phyloP scores from a whole-genome alignment of 2,329 filamentous ascomycete genomes.

The Raffaelea albimanens region DNA sequence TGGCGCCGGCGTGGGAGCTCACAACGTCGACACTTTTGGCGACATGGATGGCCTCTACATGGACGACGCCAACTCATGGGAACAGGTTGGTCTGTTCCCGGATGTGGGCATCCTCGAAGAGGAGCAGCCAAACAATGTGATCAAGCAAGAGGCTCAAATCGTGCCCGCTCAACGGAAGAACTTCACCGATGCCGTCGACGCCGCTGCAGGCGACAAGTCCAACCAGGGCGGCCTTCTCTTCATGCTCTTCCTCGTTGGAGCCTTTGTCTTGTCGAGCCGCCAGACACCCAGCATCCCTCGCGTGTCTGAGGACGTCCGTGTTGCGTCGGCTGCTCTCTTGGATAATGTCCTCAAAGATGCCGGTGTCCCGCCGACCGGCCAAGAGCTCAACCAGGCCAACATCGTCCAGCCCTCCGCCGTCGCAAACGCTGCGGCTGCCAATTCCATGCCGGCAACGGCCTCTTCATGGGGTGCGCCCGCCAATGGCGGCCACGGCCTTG shows the following conservation, averaged over 20 bases:
- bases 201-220: constrained; percentile 21
- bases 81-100: constrained; percentile 68
- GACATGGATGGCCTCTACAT: constrained; percentile 80
- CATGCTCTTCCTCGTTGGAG: constrained; percentile 94
- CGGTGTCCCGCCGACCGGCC: constrained; percentile 39
- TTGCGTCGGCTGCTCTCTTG: constrained; percentile 66
- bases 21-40: constrained; percentile 51
- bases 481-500: constrained; percentile 7
- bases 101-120: constrained; percentile 53
- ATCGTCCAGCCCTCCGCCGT: not conserved
- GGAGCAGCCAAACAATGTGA: constrained; percentile 27
- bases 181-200: not conserved
- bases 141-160: constrained; percentile 49
- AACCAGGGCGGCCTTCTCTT: constrained; percentile 77
- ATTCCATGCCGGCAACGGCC: not conserved
- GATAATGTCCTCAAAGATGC: constrained; percentile 77
- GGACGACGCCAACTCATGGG: constrained; percentile 62
- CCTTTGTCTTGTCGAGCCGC: constrained; percentile 86
- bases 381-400: not conserved
- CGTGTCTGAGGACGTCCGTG: constrained; percentile 72
- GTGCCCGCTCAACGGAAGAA: constrained; percentile 42
- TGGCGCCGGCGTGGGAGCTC: constrained; percentile 1
- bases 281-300: constrained; percentile 64
- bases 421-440: not conserved
- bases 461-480: not conserved